phyloP scores from a whole-genome alignment of 2,329 filamentous ascomycete species.

The Pyrenophora graminea region DNA sequence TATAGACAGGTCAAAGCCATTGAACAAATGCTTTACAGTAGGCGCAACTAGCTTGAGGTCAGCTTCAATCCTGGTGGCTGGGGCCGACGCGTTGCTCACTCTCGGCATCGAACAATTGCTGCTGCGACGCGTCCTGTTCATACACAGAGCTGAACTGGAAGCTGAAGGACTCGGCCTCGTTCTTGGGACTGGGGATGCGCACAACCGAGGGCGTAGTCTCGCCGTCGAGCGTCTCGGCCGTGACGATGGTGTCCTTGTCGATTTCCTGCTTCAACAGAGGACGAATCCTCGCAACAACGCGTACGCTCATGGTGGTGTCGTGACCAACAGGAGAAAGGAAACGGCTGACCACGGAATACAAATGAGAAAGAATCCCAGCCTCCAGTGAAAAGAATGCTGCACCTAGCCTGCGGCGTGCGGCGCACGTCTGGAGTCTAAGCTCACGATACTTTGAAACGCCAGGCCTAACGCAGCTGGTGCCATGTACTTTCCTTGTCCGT shows the following conservation, averaged over 20 bases:
- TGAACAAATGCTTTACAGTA: conserved; percentile 88
- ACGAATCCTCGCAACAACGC: conserved; percentile 88
- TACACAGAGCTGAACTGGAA: conserved; percentile 97
- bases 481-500: conserved; percentile 30
- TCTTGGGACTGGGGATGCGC: conserved; percentile 92
- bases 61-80: conserved; percentile 16
- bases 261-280: conserved; percentile 84
- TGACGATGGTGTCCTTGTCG: conserved; percentile 86
- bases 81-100: conserved; percentile 55
- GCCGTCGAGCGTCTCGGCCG: conserved; percentile 54
- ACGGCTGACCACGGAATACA: conserved; percentile 14
- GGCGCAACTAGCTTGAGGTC: conserved; percentile 69
- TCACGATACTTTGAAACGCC: conserved; percentile 24
- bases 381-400: conserved; percentile 41
- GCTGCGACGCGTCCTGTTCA: conserved; percentile 76
- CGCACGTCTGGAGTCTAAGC: conserved; percentile 27
- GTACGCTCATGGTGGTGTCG: conserved; percentile 60
- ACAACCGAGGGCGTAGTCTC: conserved; percentile 64
- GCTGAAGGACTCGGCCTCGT: conserved; percentile 85
- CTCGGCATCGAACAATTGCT: conserved; percentile 86
- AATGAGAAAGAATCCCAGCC: conserved; percentile 27
- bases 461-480: conserved; percentile 20
- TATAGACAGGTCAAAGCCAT: conserved; percentile 72
- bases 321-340: background rate
- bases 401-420: conserved; percentile 21